Evolutionary conservation across 805 yeast genomes (phyloP), one percentile per base, ranked within the genome.

Genomic region (Saturnispora gosingensis): DNA sequence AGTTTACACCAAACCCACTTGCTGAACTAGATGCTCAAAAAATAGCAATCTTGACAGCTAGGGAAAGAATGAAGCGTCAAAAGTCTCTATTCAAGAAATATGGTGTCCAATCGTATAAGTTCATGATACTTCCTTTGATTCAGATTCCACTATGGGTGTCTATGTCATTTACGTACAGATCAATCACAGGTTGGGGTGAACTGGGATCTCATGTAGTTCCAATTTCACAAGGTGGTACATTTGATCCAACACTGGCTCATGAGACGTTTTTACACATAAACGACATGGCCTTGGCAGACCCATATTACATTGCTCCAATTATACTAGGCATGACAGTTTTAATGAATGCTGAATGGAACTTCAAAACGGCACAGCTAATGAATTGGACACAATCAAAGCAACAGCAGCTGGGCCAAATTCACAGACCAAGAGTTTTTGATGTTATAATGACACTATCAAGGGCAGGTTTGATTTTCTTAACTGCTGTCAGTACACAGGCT

Each of bases 131-230:
- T 38, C 97, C 97, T 1, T 68, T 81, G 0, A 78, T 87, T 16
- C 98, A 90, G 63, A 74, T 91, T 20, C 98, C 98, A 0, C 64
- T 90, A 5, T 90, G 97, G 95, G 74, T 89, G 2, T 72, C 83
- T 2, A 72, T 90, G 74, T 83, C 93, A 11, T 72, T 83, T 57
- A 82, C 89, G 1, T 76, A 89, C 58, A 74, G 97, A 56, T 77
- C 81, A 45, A 68, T 89, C 54, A 82, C 90, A 42, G 96, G 95
- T 1, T 78, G 83, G 83, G 62, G 72, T 5, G 56, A 57, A 20
- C 35, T 65, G 43, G 61, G 74, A 20, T 67, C 70, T 43, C 70
- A 67, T 43, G 35, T 18, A 8, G 10, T 25, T 11, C 28, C 51
- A 11, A 11, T 48, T 10, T n/a, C 46, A 10, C 42, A 48, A 27